A percentile compares a stretch with the other conserved stretches of the same genome.
Conservation (phyloP, 805 yeast species). For the Spathaspora passalidarum region DNA sequence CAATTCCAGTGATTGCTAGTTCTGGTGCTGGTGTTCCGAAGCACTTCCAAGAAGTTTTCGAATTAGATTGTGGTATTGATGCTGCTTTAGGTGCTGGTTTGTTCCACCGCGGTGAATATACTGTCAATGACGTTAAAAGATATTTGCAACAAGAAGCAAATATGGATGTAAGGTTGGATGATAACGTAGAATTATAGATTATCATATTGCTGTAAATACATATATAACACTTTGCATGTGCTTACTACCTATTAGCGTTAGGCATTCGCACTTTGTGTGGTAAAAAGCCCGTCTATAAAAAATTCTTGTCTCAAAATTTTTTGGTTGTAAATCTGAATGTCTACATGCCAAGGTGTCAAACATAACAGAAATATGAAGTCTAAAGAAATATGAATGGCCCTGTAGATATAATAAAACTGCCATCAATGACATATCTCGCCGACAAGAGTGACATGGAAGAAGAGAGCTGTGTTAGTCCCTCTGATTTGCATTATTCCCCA, state of each 20-base stretch:
- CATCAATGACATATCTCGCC: neutral
- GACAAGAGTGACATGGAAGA: neutral
- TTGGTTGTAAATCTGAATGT: neutral
- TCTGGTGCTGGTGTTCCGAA: conserved; percentile 95
- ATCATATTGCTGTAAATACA: neutral
- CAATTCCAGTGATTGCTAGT: conserved; percentile 94
- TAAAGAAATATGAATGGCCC: neutral
- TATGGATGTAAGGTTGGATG: conserved; percentile 72
- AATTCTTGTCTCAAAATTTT: no score
- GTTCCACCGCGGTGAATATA: conserved; percentile 94
- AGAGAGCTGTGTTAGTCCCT: conserved; percentile 4
- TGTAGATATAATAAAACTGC: neutral
- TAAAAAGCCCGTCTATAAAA: no score
- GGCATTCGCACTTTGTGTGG: no score
- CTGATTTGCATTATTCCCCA: conserved; percentile 7
- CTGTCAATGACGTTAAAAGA: conserved; percentile 78
- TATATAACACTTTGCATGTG: neutral
- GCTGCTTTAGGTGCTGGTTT: conserved; percentile 99
- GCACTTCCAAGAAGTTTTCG: conserved; percentile 87
- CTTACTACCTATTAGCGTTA: neutral
- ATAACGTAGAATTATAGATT: conserved; percentile 19
- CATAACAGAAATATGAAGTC: neutral
- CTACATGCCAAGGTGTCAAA: neutral
- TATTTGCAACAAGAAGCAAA: conserved; percentile 53
- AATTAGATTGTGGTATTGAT: conserved; percentile 70